phyloP scores from a whole-genome alignment of 805 yeast species.

The Metschnikowia arizonensis region DNA sequence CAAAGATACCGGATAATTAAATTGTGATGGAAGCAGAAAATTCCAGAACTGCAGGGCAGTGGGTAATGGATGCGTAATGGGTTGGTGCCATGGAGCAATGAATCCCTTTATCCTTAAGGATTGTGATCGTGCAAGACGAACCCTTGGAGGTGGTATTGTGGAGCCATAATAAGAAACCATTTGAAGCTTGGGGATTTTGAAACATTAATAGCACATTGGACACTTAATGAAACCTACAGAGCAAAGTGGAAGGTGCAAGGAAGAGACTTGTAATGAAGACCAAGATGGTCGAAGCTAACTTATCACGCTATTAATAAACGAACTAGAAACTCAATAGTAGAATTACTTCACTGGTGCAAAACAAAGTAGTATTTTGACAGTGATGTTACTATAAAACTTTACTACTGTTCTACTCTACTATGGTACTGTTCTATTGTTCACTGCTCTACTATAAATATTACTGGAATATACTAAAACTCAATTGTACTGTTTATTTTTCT shows the following conservation, averaged over 20 bases:
- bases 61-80: background rate
- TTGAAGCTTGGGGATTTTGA: background rate
- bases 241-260: background rate
- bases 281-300: background rate
- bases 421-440: too few relatives aligned
- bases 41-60: background rate
- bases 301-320: background rate
- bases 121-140: background rate
- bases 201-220: background rate
- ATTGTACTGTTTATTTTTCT: too few relatives aligned
- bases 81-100: background rate
- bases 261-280: background rate
- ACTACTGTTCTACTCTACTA: too few relatives aligned
- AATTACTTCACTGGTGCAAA: too few relatives aligned
- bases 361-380: too few relatives aligned
- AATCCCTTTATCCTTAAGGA: background rate
- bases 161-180: background rate
- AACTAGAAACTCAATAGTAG: too few relatives aligned
- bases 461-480: too few relatives aligned
- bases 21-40: background rate
- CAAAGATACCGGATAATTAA: background rate
- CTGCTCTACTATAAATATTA: too few relatives aligned
- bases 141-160: conserved; percentile 1
- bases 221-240: background rate
- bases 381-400: too few relatives aligned